Evolutionary conservation across 31 red algal genomes (phyloP), one percentile per base, ranked within the genome.

Genomic region (Odonthalia washingtoniensis): DNA sequence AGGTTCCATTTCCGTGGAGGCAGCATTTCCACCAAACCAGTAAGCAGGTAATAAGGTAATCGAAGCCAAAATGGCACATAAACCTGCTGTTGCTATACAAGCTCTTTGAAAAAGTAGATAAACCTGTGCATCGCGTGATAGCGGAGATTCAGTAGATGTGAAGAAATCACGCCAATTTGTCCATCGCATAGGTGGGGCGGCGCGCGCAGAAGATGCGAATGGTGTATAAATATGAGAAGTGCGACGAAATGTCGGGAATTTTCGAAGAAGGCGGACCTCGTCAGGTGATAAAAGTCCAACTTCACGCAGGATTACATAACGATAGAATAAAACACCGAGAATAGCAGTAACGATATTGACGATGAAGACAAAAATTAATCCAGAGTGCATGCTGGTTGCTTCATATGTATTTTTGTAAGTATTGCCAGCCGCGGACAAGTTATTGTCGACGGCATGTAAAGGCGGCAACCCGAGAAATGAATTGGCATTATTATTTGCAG

Each of bases 321-420:
- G 87, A 81, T 90, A 95, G 68, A 95, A 82, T 27, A 90, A 76
- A 49, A 90, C 53, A 44, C 81, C 93, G 5, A 85, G 41, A 64
- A 76, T 78, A 18, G 81, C 80, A 5, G 67, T 81, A 40, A 87
- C 64, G 39, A 96, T 21, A 70, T 96, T 96, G 84, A 96, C 73
- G 37, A 96, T 62, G 32, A 92, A 74, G 30, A 96, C 88, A 9
- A 89, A 70, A 9, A 46, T 78, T 32, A 96, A 70, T 16, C 94
- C 94, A 24, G 89, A 92, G 27, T 42, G 66, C 94, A 91, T 96
- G 21, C 84, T 90, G 2, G 89, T 92, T 27, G 66, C 80, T 77
- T 96, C 94, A 46, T 83, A 92, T 53, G 92, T 77, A 66, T 83
- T 87, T 65, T 91, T 91, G 89, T 91, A 91, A 0, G 89, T 91